Evolutionary conservation across 2,329 filamentous ascomycete species (phyloP).

Genomic region (Trichoderma sp.): DNA sequence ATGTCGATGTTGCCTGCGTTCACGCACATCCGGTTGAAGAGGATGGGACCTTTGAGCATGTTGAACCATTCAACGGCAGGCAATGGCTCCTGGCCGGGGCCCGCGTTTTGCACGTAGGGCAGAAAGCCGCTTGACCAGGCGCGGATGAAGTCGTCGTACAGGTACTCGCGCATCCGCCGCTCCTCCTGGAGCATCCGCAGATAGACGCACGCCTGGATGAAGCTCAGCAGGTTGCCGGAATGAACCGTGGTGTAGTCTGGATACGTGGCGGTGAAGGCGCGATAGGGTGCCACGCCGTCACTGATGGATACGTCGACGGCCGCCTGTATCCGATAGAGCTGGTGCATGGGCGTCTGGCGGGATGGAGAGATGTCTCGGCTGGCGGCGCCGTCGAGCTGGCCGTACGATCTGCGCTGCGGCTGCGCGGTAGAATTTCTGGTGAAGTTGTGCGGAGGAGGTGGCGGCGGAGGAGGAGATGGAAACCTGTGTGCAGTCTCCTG

Average conservation of each 20-base stretch:
- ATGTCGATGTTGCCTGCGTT: conserved; percentile 41
- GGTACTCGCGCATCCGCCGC: conserved; percentile 44
- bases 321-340: conserved; percentile 31
- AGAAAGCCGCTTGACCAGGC: conserved; percentile 48
- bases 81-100: conserved; percentile 37
- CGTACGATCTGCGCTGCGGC: background rate
- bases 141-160: conserved; percentile 58
- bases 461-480: background rate
- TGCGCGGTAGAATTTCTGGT: background rate
- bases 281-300: conserved; percentile 37
- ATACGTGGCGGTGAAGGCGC: conserved; percentile 48
- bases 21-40: conserved; percentile 42
- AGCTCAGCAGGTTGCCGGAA: conserved; percentile 44
- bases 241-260: conserved; percentile 48
- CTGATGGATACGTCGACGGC: conserved; percentile 19
- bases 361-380: background rate
- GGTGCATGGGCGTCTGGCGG: background rate
- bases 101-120: conserved; percentile 43
- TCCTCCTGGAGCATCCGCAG: conserved; percentile 44
- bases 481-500: background rate
- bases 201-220: conserved; percentile 50
- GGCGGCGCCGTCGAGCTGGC: background rate
- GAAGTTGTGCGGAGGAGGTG: conserved; percentile 3
- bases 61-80: conserved; percentile 50
- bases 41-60: conserved; percentile 34